Evolutionary conservation across 2,329 filamentous ascomycete genomes (phyloP), one percentile per base, ranked within the genome.

Genomic region (Cordyceps tenuipes): DNA sequence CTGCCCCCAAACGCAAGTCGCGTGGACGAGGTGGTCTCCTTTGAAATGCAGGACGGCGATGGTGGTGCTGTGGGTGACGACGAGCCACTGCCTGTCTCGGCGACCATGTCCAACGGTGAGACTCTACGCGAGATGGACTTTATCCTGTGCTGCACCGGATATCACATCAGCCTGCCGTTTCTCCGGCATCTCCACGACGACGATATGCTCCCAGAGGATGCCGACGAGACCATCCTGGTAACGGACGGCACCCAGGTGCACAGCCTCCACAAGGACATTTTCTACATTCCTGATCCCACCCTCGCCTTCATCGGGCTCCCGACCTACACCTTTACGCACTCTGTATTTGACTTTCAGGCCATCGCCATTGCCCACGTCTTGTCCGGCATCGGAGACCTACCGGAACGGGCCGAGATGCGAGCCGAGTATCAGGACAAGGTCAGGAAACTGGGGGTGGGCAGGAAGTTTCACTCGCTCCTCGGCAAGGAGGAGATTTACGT

Each of bases 181-280:
- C 73, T 90, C 0, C 68, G 73, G 0, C 69, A 80, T 10, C 74
- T 80, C 19, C 79, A 76, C 62, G 71, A 70, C 0, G 73, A 75
- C 15, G 72, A 71, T 0, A 48, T 72, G 0, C 55, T 71, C 0
- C 71, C 76, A 0, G 69, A 78, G 1, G 66, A 81, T 0, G 84
- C 84, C 0, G 75, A 78, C 43, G 77, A 82, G 0, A 73, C 68
- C 0, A 70, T 83, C 0, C 72, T 90, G 0, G 81, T 90, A 5
- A 89, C 82, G 0, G 83, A 88, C 49, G 86, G 86, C 2, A 78
- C 77, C 13, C 82, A 84, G 68, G 74, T 78, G 4, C 86, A 89
- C 66, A 89, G 89, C 64, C 73, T 89, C 1, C 83, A 89, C 73
- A 83, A 83, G 61, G 86, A 90, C 67, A 84, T 89, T 15, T 89